Evolutionary conservation across 2,329 filamentous ascomycete species (phyloP), one percentile per base, ranked within the genome.

Genomic region (Arthroderma sp.): DNA sequence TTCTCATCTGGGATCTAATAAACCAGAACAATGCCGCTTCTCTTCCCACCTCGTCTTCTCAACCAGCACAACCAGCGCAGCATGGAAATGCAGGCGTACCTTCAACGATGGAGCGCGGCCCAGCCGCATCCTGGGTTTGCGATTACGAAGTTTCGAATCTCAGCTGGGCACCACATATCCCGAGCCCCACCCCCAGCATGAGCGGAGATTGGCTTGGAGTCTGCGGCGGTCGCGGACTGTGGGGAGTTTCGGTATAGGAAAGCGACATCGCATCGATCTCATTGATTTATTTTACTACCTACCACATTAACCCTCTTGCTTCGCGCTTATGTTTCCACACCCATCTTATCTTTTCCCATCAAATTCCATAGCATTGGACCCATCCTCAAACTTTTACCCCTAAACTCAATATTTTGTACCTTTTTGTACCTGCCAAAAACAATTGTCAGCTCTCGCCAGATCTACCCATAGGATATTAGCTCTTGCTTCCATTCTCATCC

Each of bases 1-100:
- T 96, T 1, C 72, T 96, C 30, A 73, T 95, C 10, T 98, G 91
- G 91, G 91, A 98, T 63, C 71, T 98, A 6, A 73, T 95, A 51
- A 89, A 83, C 56, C 74, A 74, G 37, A 66, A 72, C 44, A 73
- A 73, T 47, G 65, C 69, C 7, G 69, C 64, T 58, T 68, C 63
- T 51, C 72, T 62, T 56, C 50, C 9, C 47, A 54, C 5, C 48
- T 58, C 41, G 7, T 40, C 30, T 15, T 33, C 37, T 29, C 49
- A 46, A 30, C 42, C 41, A 43, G 44, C 44, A 11, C 43, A 36
- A 11, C 27, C 34, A 38, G 38, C 15, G 34, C 38, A 9, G 8
- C 31, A 27, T 28, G 29, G 29, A 6, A 41, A 32, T 6, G 22
- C 29, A 6, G 38, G 38, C 28, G 43, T 40, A 30, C 50, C 60